Evolutionary conservation across 2,329 filamentous ascomycete genomes (phyloP).

Genomic region (Xylaria hypoxylon): DNA sequence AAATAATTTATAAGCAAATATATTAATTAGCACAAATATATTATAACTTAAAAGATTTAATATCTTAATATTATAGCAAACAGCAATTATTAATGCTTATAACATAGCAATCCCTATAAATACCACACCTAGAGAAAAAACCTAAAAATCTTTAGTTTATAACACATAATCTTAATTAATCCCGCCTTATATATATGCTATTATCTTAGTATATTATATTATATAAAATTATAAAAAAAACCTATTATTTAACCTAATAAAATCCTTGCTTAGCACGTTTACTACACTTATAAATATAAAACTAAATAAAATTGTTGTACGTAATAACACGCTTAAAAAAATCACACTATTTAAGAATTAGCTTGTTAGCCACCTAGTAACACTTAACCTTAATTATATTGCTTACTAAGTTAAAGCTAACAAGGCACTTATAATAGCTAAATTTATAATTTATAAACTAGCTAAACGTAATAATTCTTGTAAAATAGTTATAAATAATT

Average conservation of each 20-base stretch:
- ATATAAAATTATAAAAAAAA: neutral
- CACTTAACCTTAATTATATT: neutral
- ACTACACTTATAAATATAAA: neutral
- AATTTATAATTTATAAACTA: neutral
- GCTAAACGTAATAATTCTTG: too few relatives aligned
- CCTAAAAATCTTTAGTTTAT: neutral
- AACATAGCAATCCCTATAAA: too few relatives aligned
- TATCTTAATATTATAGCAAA: neutral
- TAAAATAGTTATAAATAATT: neutral
- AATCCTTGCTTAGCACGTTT: neutral
- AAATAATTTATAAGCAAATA: neutral
- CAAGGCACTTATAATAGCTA: neutral
- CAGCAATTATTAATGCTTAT: neutral
- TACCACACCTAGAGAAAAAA: neutral
- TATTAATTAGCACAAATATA: neutral
- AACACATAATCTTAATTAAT: neutral
- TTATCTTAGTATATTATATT: neutral
- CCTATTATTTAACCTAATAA: neutral
- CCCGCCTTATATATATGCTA: too few relatives aligned
- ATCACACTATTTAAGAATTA: neutral
- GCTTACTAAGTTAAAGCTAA: neutral
- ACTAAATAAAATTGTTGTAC: neutral
- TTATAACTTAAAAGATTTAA: neutral
- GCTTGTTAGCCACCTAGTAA: neutral
- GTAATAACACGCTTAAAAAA: neutral